Percentiles rank a stretch among this genome's conserved stretches.
phyloP scores from a whole-genome alignment of 306 rosid species.

The Carpinus viminea region DNA sequence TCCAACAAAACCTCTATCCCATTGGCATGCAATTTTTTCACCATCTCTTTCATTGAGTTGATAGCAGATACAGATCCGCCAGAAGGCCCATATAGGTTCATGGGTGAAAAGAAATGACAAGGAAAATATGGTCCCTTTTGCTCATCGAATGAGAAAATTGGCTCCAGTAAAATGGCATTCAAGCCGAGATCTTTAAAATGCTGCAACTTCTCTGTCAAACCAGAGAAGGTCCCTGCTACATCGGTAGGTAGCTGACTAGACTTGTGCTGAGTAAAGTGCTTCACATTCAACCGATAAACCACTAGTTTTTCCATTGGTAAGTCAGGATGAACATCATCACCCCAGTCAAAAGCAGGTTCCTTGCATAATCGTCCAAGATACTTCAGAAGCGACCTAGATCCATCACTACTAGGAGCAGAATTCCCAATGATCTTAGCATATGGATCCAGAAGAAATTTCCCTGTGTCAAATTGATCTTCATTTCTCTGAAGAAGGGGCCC shows the following conservation, averaged over 20 bases:
- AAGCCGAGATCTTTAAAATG: slow-evolving; percentile 74
- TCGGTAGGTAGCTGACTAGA: slow-evolving; percentile 63
- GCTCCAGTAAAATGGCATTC: slow-evolving; percentile 82
- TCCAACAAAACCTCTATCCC: slow-evolving; percentile 87
- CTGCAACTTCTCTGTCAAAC: slow-evolving; percentile 68
- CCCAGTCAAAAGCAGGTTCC: slow-evolving; percentile 81
- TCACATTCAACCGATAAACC: slow-evolving; percentile 71
- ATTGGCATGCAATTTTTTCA: slow-evolving; percentile 72
- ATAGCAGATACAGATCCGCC: slow-evolving; percentile 55
- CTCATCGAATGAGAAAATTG: slow-evolving; percentile 69
- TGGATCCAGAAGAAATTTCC: slow-evolving; percentile 65
- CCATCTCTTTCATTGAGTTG: slow-evolving; percentile 81
- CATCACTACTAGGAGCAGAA: slow-evolving; percentile 40
- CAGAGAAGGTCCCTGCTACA: slow-evolving; percentile 82
- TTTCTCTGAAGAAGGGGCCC: slow-evolving; percentile 31
- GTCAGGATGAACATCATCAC: slow-evolving; percentile 47
- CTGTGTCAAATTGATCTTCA: slow-evolving; percentile 23
- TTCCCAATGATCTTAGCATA: slow-evolving; percentile 68
- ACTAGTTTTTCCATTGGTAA: slow-evolving; percentile 61
- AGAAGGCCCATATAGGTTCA: slow-evolving; percentile 64
- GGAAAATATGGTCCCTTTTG: slow-evolving; percentile 86
- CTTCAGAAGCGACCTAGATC: slow-evolving; percentile 27
- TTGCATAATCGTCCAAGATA: slow-evolving; percentile 59
- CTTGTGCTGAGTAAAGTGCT: slow-evolving; percentile 57
- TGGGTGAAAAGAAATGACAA: slow-evolving; percentile 71